Evolutionary conservation across 2,329 filamentous ascomycete species (phyloP).

Genomic region (Aureobasidium sp.): DNA sequence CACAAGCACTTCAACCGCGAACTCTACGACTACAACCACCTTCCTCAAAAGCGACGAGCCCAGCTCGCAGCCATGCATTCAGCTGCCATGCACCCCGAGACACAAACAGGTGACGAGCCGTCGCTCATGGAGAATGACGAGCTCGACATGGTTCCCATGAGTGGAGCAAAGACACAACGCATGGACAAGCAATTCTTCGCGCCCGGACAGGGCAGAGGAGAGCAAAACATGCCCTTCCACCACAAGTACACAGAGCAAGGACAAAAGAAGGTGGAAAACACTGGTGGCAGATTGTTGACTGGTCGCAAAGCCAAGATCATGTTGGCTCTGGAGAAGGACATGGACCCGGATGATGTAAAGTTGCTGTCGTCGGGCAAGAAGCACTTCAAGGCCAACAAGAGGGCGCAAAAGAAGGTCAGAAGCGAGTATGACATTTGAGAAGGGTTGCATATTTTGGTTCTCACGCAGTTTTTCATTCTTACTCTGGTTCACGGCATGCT

Average conservation of each 20-base stretch:
- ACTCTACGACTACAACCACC: slow-evolving; percentile 72
- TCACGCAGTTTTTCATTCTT: background rate
- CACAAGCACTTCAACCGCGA: slow-evolving; percentile 74
- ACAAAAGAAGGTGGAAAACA: slow-evolving; percentile 26
- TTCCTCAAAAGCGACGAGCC: slow-evolving; percentile 71
- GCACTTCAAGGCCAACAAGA: slow-evolving; percentile 77
- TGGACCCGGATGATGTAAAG: slow-evolving; percentile 55
- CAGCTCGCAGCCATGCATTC: slow-evolving; percentile 41
- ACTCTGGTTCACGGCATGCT: background rate
- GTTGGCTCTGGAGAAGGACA: slow-evolving; percentile 71
- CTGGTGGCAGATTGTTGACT: slow-evolving; percentile 58
- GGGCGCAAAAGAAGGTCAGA: slow-evolving; percentile 28
- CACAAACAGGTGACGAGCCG: slow-evolving; percentile 19
- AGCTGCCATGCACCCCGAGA: slow-evolving; percentile 24
- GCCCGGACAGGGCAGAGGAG: slow-evolving; percentile 50
- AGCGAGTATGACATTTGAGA: slow-evolving; percentile 12
- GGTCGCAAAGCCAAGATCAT: slow-evolving; percentile 76
- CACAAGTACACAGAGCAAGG: slow-evolving; percentile 84
- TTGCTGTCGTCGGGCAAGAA: slow-evolving; percentile 59
- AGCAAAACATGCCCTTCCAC: slow-evolving; percentile 73
- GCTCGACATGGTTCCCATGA: slow-evolving; percentile 40
- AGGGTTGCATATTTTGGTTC: background rate
- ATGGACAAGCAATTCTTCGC: slow-evolving; percentile 90
- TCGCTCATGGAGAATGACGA: slow-evolving; percentile 34
- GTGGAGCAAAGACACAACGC: slow-evolving; percentile 62